Conservation (phyloP, 495 filamentous ascomycete species). For the Trichodelitschia bisporula region DNA sequence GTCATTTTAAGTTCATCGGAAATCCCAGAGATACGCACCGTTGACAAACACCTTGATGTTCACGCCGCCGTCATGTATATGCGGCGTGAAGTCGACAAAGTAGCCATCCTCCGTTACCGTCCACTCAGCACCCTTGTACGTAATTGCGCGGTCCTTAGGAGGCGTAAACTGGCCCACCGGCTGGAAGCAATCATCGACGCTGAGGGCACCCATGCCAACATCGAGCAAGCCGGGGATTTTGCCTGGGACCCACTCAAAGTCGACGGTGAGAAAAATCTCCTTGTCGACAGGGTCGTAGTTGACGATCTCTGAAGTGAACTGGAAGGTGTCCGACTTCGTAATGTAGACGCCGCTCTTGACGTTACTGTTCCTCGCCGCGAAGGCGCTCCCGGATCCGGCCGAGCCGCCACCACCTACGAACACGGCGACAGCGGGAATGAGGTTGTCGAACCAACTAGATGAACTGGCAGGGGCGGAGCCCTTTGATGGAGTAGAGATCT, state of each 20-base stretch:
- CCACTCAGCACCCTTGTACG: not conserved
- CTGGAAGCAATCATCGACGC: not conserved
- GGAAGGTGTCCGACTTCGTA: not conserved
- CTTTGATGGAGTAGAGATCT: too few relatives aligned
- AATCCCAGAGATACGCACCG: too few relatives aligned
- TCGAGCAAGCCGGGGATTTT: not conserved
- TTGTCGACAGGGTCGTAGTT: not conserved
- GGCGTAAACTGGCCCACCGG: not conserved
- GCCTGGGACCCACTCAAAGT: not conserved
- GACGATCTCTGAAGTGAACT: not conserved
- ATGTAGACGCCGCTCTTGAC: not conserved
- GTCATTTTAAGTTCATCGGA: too few relatives aligned
- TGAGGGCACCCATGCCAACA: not conserved
- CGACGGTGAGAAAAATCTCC: not conserved
- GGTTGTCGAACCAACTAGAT: too few relatives aligned
- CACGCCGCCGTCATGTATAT: not conserved
- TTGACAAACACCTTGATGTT: not conserved
- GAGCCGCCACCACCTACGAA: not conserved
- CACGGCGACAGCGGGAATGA: not conserved
- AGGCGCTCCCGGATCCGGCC: not conserved
- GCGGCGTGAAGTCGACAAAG: not conserved
- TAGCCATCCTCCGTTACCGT: not conserved
- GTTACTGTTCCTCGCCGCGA: not conserved
- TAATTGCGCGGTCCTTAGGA: not conserved
- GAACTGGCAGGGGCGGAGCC: too few relatives aligned